Conservation (phyloP, 257 asterid genomes). For the Henckelia pumila region DNA sequence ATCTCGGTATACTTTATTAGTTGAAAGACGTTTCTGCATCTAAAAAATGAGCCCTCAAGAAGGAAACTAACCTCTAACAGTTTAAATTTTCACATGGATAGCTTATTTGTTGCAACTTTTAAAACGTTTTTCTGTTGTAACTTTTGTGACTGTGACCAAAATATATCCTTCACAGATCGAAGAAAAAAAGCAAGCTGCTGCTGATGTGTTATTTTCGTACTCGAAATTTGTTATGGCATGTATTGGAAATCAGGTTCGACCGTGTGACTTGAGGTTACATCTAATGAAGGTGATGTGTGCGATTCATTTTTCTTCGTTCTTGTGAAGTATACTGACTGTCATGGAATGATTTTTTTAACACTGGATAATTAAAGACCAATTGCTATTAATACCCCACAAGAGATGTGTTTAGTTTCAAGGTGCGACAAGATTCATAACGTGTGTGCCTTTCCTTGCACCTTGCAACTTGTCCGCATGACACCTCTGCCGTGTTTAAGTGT, state of each 20-base stretch:
- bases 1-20: neutral
- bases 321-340: neutral
- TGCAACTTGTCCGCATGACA: neutral
- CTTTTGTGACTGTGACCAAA: constrained; percentile 11
- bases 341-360: neutral
- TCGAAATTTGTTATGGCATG: constrained; percentile 83
- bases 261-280: constrained; percentile 92
- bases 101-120: neutral
- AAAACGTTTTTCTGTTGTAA: constrained; percentile 6
- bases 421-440: neutral
- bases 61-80: neutral
- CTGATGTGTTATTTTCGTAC: constrained; percentile 81
- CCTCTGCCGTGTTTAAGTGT: neutral
- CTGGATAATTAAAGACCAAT: neutral
- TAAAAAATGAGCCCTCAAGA: neutral
- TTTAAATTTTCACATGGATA: neutral
- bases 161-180: constrained; percentile 48
- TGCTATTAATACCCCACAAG: neutral
- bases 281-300: constrained; percentile 76
- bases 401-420: neutral
- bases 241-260: constrained; percentile 80
- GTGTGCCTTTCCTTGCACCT: no score
- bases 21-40: neutral
- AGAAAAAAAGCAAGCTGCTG: constrained; percentile 95
- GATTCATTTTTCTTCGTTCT: neutral